Percentiles rank a stretch among this genome's conserved stretches.
Conservation (phyloP, 192 early-diverging fungal genomes). For the Podila epigama region DNA sequence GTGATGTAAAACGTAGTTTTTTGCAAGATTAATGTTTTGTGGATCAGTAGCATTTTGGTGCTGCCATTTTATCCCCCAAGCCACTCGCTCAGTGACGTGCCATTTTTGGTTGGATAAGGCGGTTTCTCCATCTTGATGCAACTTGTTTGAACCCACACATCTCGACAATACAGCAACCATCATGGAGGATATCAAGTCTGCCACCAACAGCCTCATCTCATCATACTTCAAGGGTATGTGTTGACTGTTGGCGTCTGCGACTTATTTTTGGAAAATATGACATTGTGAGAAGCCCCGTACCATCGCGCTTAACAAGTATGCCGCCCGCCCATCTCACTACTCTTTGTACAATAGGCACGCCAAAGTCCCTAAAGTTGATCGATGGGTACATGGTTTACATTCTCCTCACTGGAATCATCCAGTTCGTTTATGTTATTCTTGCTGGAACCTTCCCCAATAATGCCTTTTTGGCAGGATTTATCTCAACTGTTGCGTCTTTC, state of each 20-base stretch:
- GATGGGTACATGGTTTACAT: constrained; percentile 94
- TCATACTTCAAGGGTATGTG: constrained; percentile 46
- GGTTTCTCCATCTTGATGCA: too few species aligned
- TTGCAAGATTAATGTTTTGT: too few species aligned
- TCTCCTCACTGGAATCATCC: constrained; percentile 87
- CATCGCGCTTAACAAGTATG: too few species aligned
- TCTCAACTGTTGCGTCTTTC: constrained; percentile 90
- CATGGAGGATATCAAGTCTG: constrained; percentile 39
- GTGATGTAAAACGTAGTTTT: too few species aligned
- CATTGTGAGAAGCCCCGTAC: neutral
- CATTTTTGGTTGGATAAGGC: too few species aligned
- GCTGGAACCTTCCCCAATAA: constrained; percentile 98
- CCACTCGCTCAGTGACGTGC: neutral
- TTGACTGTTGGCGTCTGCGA: neutral
- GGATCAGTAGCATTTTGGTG: too few species aligned
- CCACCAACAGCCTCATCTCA: constrained; percentile 19
- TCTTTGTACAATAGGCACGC: constrained; percentile 58
- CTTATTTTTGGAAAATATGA: neutral
- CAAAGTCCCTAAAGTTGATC: constrained; percentile 85
- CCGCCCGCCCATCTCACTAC: neutral
- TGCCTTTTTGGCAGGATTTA: constrained; percentile 96
- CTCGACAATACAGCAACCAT: neutral
- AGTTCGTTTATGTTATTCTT: constrained; percentile 87
- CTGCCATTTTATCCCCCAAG: neutral
- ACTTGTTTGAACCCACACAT: too few species aligned